A percentile compares a stretch with the other conserved stretches of the same genome.
These are phyloP conservation scores for Globisporangium alternatum DNA, from an alignment of 352 stramenopile species.

Conservation along the genomic window DNA sequence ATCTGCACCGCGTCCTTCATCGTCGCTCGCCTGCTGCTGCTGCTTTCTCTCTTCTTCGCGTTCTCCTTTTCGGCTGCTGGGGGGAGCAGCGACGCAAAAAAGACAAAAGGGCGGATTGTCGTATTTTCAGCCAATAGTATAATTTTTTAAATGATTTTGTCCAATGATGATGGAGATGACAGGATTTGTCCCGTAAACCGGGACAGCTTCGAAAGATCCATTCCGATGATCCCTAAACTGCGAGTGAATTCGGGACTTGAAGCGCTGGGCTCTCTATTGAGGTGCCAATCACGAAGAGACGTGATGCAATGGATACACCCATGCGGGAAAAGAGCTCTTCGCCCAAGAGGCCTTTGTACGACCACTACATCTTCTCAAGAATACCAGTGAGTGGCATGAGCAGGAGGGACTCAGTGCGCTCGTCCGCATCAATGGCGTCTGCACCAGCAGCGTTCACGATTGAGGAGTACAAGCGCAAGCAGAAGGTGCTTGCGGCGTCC, in stretches of 20 bases:
- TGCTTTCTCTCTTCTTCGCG: conserved; percentile 24
- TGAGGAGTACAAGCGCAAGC: conserved; percentile 55
- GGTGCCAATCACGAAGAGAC: not conserved
- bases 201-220: conserved; percentile 18
- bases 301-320: conserved; percentile 3
- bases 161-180: conserved; percentile 13
- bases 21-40: conserved; percentile 11
- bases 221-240: conserved; percentile 5
- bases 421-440: not conserved
- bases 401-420: not conserved
- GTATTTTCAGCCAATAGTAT: conserved; percentile 23
- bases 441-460: conserved; percentile 40
- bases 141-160: not conserved
- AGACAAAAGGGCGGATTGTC: not conserved
- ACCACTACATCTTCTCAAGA: not conserved
- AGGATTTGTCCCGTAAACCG: not conserved
- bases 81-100: conserved; percentile 10
- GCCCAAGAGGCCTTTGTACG: not conserved
- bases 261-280: not conserved
- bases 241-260: conserved; percentile 10
- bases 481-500: conserved; percentile 40
- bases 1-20: conserved; percentile 77
- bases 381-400: not conserved
- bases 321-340: not conserved
- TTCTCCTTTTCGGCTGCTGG: conserved; percentile 14